Evolutionary conservation across 495 filamentous ascomycete species (phyloP).

Genomic region (Chaetomium fimeti): DNA sequence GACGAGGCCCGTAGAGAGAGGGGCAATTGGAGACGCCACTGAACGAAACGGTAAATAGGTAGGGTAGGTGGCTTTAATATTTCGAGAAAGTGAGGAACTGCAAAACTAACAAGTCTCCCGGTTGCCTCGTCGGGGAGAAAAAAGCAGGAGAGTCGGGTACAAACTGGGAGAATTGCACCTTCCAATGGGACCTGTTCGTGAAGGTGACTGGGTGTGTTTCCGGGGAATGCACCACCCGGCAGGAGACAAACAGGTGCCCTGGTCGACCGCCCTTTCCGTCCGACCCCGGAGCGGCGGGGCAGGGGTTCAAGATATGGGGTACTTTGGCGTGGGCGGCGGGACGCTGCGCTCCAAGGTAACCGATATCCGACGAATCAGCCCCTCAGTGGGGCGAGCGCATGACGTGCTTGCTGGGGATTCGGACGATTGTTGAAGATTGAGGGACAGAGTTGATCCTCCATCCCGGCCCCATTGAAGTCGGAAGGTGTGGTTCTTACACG

Average conservation of each 20-base stretch:
- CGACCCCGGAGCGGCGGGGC: conserved; percentile 29
- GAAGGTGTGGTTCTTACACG: background rate
- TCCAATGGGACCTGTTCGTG: background rate
- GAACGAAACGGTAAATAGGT: background rate
- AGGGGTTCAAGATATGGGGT: conserved; percentile 4
- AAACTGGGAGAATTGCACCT: background rate
- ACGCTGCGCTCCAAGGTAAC: conserved; percentile 13
- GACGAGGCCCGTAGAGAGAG: background rate
- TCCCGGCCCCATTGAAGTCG: background rate
- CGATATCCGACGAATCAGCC: conserved; percentile 13
- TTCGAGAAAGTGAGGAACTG: background rate
- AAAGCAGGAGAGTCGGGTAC: background rate
- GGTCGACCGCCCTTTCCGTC: conserved; percentile 34
- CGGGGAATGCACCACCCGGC: conserved; percentile 1
- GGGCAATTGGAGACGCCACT: conserved; percentile 16
- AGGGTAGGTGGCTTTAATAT: background rate
- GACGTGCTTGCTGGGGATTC: conserved; percentile 28
- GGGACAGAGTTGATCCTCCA: background rate
- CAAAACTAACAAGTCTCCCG: background rate
- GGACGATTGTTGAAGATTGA: background rate
- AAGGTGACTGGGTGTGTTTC: background rate
- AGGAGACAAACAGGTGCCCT: background rate
- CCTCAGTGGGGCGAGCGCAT: conserved; percentile 24
- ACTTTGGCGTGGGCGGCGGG: conserved; percentile 4
- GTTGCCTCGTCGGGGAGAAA: background rate